Evolutionary conservation across 768 basidiomycete genomes (phyloP).

Genomic region (Rubroboletus pulcherrimus): DNA sequence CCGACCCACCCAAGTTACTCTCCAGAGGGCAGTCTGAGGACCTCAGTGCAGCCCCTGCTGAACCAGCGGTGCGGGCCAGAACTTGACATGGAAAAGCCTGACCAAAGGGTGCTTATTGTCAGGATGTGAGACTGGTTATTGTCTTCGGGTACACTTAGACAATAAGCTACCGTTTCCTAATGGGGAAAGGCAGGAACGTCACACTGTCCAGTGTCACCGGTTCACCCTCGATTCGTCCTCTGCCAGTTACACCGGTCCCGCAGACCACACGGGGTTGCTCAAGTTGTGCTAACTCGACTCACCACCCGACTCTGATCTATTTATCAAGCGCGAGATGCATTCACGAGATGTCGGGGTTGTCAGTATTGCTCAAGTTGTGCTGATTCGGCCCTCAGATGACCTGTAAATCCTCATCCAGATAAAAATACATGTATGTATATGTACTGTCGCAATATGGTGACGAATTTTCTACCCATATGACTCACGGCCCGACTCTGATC

Average conservation of each 20-base stretch:
- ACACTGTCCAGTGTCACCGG: too few relatives aligned
- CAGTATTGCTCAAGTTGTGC: too few relatives aligned
- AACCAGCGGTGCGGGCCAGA: neutral
- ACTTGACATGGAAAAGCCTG: neutral
- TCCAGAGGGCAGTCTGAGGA: neutral
- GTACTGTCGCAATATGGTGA: conserved; percentile 10
- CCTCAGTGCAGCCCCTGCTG: neutral
- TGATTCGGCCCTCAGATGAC: neutral
- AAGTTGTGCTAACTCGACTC: too few relatives aligned
- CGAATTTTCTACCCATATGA: conserved; percentile 10
- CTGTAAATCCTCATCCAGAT: neutral
- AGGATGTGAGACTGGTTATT: conserved; percentile 16
- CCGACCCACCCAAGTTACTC: neutral
- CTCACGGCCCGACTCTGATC: neutral
- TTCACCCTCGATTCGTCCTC: too few relatives aligned
- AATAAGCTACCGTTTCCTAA: conserved; percentile 14
- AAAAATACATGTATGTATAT: conserved; percentile 23
- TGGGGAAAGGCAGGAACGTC: neutral
- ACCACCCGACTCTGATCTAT: neutral
- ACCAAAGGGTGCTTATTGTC: conserved; percentile 17
- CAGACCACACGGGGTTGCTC: too few relatives aligned
- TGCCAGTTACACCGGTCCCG: too few relatives aligned
- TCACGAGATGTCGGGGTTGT: too few relatives aligned
- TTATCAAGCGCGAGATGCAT: neutral
- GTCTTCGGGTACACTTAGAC: conserved; percentile 13